Conservation (phyloP, 176 grass and related monocot genomes). For the Secale cereale region DNA sequence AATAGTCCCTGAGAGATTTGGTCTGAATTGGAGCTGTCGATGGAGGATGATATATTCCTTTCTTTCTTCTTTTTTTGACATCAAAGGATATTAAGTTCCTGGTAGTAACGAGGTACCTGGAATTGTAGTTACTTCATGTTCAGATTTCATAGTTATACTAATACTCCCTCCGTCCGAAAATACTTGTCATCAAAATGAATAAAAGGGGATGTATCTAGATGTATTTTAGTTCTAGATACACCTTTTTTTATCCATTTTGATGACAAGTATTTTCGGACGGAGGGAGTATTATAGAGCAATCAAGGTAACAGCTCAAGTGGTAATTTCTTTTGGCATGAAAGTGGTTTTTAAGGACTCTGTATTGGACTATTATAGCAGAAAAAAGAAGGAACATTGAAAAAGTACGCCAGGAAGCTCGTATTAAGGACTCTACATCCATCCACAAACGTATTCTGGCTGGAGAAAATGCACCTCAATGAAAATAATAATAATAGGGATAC, state of each 20-base stretch:
- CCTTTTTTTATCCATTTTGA: too few relatives aligned
- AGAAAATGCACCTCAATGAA: not conserved
- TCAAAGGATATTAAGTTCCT: not conserved
- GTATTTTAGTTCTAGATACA: too few relatives aligned
- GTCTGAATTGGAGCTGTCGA: not conserved
- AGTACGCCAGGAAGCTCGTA: not conserved
- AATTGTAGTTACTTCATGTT: not conserved
- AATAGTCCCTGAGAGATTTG: constrained; percentile 6
- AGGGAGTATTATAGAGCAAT: too few relatives aligned
- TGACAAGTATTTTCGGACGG: too few relatives aligned
- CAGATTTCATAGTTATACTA: too few relatives aligned
- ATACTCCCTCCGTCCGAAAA: too few relatives aligned
- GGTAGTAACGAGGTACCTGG: not conserved
- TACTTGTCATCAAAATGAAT: too few relatives aligned
- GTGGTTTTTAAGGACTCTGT: not conserved
- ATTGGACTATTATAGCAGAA: not conserved
- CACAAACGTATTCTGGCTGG: constrained; percentile 2
- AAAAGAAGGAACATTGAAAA: too few relatives aligned
- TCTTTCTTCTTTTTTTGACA: too few relatives aligned
- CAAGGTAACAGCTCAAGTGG: not conserved
- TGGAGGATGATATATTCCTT: not conserved
- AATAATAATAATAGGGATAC: not conserved
- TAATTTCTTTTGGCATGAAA: not conserved
- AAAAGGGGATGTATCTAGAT: too few relatives aligned
- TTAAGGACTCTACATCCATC: too few relatives aligned